Evolutionary conservation across 768 basidiomycete genomes (phyloP), one percentile per base, ranked within the genome.

Genomic region (Pulveroboletus sp.): DNA sequence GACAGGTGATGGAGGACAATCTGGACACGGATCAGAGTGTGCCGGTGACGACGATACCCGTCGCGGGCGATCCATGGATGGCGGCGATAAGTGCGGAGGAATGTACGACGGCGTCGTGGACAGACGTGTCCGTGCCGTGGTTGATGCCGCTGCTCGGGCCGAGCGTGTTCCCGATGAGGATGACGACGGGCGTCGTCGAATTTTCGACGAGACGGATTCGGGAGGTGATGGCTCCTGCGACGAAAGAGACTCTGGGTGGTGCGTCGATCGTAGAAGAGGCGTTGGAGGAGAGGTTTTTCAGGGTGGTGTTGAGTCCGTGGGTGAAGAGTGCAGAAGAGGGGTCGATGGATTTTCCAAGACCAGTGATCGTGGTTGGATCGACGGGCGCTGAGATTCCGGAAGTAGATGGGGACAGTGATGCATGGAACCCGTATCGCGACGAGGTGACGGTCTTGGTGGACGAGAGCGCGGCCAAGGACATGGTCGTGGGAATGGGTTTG

Each of bases 121-220:
- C 63, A 10, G 65, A 69, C 12, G 49, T 55, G 47, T 27, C 54
- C 22, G 37, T 51, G 36, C 51, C 60, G 41, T 60, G 56, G 31
- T 62, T 82, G 46, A 53, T 73, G 47, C 58, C 64, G 24, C 45
- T 80, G 31, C 63, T 87, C 4, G 86, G 84, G 0, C 78, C 80
- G 5, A 79, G 76, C 11, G 61, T 67, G 9, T 64, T 88, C 32
- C 80, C 85, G 1, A 53, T 77, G 47, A 82, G 81, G 5, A 83
- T 86, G 63, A 72, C 70, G 3, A 69, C 81, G 2, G 84, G 82
- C 12, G 64, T 86, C 43, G 79, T 85, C 45, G 87, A 89, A 63
- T 71, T 69, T 32, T 82, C 82, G 4, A 76, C 82, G 43, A 74
- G 87, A 24, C 72, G 74, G 37, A 73, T 89, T 63, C 75, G 74